Evolutionary conservation across 176 grass and related monocot genomes (phyloP).

Genomic region (Carex kokanica): DNA sequence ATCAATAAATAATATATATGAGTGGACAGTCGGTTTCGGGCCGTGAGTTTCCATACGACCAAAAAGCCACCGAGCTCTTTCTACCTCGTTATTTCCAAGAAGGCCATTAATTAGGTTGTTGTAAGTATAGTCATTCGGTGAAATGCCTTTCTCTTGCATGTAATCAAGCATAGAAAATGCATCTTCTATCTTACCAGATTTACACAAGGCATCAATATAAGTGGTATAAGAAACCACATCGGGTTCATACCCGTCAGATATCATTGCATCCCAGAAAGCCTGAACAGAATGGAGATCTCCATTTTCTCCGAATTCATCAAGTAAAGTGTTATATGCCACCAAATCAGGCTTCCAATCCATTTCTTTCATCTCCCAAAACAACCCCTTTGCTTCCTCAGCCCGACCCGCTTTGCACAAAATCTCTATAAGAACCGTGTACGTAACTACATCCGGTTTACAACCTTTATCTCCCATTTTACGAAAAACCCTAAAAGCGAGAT

Average conservation of each 20-base stretch:
- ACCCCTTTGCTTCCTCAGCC: constrained; percentile 55
- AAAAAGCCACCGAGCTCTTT: constrained; percentile 53
- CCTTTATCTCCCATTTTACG: constrained; percentile 58
- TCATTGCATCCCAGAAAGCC: constrained; percentile 67
- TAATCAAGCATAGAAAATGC: constrained; percentile 48
- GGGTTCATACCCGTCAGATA: constrained; percentile 64
- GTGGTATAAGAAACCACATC: constrained; percentile 71
- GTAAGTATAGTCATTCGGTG: constrained; percentile 73
- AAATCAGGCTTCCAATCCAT: constrained; percentile 73
- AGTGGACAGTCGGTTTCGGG: constrained; percentile 61
- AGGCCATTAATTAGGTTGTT: constrained; percentile 78
- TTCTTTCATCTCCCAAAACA: constrained; percentile 83
- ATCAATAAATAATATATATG: constrained; percentile 91
- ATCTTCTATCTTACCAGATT: constrained; percentile 66
- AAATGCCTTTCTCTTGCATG: constrained; percentile 64
- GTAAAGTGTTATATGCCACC: constrained; percentile 78
- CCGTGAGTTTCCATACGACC: constrained; percentile 69
- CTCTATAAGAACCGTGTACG: constrained; percentile 74
- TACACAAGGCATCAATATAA: constrained; percentile 58
- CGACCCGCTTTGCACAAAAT: constrained; percentile 63
- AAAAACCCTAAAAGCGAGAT: constrained; percentile 52
- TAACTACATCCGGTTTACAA: constrained; percentile 71
- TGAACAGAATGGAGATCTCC: constrained; percentile 54
- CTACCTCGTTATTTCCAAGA: constrained; percentile 52
- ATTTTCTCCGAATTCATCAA: constrained; percentile 73